phyloP scores from a whole-genome alignment of 306 rosid genomes.

The Luffa acutangula region DNA sequence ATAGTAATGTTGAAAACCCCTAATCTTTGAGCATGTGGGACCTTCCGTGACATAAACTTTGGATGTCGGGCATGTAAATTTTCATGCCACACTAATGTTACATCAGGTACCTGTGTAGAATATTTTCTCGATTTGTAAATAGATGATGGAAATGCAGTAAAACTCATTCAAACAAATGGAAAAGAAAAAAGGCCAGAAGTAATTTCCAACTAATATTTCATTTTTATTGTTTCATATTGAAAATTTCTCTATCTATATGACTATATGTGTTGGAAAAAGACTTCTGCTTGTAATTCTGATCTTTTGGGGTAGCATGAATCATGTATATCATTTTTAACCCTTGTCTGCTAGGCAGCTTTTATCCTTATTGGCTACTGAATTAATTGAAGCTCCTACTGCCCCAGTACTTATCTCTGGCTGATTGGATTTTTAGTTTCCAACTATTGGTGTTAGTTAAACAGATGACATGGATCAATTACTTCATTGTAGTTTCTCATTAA shows the following conservation, averaged over 20 bases:
- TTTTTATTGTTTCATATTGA: not conserved
- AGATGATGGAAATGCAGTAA: not conserved
- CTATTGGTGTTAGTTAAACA: not conserved
- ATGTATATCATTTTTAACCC: not conserved
- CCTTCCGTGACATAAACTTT: not conserved
- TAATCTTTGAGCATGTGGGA: conserved; percentile 3
- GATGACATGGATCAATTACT: not conserved
- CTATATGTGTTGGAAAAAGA: not conserved
- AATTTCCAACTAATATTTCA: not conserved
- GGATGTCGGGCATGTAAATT: not conserved
- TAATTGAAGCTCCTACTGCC: not conserved
- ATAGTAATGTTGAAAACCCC: conserved; percentile 60
- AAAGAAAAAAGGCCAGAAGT: not conserved
- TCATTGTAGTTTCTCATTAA: not conserved
- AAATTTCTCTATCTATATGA: not conserved
- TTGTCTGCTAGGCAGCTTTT: not conserved
- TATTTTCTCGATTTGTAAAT: not conserved
- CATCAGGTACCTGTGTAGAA: not conserved
- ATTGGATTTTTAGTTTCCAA: not conserved
- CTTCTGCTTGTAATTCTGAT: not conserved
- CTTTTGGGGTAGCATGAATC: not conserved
- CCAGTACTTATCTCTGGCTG: not conserved
- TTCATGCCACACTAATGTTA: not conserved
- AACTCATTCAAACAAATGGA: not conserved
- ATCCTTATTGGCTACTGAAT: not conserved